phyloP scores from a whole-genome alignment of 805 yeast genomes.

The Jamesozyma rosinii region DNA sequence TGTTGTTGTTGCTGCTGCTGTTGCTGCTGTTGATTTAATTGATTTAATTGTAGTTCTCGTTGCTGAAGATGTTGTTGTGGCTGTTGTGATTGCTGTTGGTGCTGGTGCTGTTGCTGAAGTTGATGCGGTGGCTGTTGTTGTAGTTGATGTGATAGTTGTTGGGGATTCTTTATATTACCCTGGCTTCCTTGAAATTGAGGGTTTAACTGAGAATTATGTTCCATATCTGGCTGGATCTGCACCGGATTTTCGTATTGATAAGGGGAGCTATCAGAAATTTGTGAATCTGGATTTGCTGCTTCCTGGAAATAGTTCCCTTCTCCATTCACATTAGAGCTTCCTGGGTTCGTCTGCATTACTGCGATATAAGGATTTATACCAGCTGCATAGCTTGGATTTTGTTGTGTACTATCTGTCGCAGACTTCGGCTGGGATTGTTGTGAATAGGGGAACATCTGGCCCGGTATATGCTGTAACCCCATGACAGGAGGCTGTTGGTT shows the following conservation, averaged over 20 bases:
- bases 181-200: too few species aligned
- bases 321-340: not conserved
- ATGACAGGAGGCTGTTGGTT: not conserved
- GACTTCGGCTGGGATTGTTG: not conserved
- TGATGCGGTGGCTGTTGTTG: slow-evolving; percentile 8
- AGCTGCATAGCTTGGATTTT: not conserved
- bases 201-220: too few species aligned
- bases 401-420: not conserved
- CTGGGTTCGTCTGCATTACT: too few species aligned
- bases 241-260: not conserved
- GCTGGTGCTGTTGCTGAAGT: slow-evolving; percentile 8
- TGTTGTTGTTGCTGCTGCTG: not conserved
- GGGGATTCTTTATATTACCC: too few species aligned
- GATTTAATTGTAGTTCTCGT: not conserved
- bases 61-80: too few species aligned
- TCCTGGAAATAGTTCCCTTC: not conserved
- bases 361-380: not conserved
- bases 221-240: not conserved
- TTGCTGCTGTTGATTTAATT: not conserved
- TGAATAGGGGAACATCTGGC: too few species aligned
- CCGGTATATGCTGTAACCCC: too few species aligned
- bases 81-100: too few species aligned
- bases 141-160: too few species aligned
- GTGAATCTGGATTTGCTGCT: not conserved
- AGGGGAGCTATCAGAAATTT: not conserved